phyloP scores from a whole-genome alignment of 352 stramenopile species.

The Thalassiosira hispida region DNA sequence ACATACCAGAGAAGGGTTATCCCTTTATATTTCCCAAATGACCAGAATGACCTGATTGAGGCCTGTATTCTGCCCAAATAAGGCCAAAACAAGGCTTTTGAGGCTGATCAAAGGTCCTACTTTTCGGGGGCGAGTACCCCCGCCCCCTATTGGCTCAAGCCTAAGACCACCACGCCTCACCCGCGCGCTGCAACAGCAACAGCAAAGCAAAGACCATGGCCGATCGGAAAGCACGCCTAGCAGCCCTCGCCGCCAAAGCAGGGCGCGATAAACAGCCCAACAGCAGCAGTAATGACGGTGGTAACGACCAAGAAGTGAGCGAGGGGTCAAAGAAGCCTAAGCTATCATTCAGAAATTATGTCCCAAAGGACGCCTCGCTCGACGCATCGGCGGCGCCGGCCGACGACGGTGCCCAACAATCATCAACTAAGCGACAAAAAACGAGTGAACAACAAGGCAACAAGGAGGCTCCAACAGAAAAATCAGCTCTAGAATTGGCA shows the following conservation, averaged over 20 bases:
- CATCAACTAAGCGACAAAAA: slow-evolving; percentile 39
- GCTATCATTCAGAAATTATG: slow-evolving; percentile 74
- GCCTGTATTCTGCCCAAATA: no score
- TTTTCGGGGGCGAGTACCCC: no score
- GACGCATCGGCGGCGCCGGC: not conserved
- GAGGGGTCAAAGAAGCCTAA: slow-evolving; percentile 13
- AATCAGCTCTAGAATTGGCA: slow-evolving; percentile 58
- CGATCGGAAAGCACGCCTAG: slow-evolving; percentile 70
- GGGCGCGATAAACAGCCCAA: slow-evolving; percentile 45
- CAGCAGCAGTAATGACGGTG: not conserved
- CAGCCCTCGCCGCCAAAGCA: slow-evolving; percentile 66
- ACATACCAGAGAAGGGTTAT: no score
- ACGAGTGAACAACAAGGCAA: slow-evolving; percentile 16
- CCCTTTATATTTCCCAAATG: no score
- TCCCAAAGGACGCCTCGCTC: slow-evolving; percentile 53
- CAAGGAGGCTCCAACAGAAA: slow-evolving; percentile 23
- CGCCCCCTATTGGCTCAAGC: no score
- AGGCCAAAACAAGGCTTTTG: no score
- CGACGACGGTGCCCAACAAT: not conserved
- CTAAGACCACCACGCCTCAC: no score
- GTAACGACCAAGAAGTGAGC: slow-evolving; percentile 15
- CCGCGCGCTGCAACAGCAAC: no score
- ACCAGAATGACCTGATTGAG: no score
- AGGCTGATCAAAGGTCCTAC: no score
- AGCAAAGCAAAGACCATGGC: no score